Evolutionary conservation across 192 early-diverging fungal genomes (phyloP), one percentile per base, ranked within the genome.

Genomic region (Entomortierella parvispora): DNA sequence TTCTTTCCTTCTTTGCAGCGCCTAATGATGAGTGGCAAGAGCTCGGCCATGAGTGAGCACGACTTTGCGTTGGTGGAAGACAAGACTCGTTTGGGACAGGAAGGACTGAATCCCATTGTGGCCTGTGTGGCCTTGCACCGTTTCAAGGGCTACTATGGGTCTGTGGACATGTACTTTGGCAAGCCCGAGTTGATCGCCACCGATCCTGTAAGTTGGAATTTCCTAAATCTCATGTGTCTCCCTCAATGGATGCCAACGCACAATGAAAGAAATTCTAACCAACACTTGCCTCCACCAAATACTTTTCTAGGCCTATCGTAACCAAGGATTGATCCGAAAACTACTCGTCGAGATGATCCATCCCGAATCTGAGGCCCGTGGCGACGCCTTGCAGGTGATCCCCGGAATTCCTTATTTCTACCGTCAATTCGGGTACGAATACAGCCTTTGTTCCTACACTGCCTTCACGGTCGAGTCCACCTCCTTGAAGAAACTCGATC

Each of bases 361-460:
- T 32, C 72, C 72, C 14, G 65, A 61, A n/a, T 67, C 65, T 3
- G 72, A 76, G 0, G 65, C 72, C 12, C 52, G 59, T 46, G 72
- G 72, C 0, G 65, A 76, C 43, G 65, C 58, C 53, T 42, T 76
- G n/a, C 72, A 76, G 46, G 46, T 76, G 26, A 76, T 76, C 20
- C 46, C 53, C 20, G 72, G 72, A 7, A 65, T 76, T 31, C 33
- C n/a, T 0, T 23, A 76, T 46, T 76, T 57, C 45, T 76, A 76
- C 46, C 72, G 65, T 18, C 65, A 68, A 58, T 77, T 77, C 23
- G 74, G 74, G 22, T 77, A 77, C 34, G 74, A 68, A 28, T 77
- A 77, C 15, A 40, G 53, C 2, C 23, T 77, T 0, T 14, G 1
- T 17, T 12, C 15, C 0, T 0, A 17, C n/a, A 3, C 44, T 1